These are phyloP conservation scores for Cyathus striatus DNA, from an alignment of 768 basidiomycete species.

Conservation along the genomic window DNA sequence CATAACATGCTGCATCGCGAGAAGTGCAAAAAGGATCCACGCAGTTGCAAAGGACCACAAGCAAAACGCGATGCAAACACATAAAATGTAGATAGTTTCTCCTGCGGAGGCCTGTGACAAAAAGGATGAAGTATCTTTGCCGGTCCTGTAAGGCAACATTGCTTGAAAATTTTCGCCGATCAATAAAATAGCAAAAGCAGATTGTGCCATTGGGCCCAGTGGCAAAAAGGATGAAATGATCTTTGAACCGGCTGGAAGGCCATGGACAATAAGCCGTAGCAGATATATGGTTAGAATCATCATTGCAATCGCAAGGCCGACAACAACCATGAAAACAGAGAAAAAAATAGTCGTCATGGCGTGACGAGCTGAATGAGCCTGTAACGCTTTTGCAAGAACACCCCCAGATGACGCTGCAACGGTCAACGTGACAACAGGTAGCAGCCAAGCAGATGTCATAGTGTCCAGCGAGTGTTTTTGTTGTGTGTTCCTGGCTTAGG, in stretches of 20 bases:
- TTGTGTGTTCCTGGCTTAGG: slow-evolving; percentile 41
- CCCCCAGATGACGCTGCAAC: slow-evolving; percentile 69
- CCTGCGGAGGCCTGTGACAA: slow-evolving; percentile 24
- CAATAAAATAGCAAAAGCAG: slow-evolving; percentile 50
- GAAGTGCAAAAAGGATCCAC: slow-evolving; percentile 55
- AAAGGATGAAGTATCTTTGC: slow-evolving; percentile 24
- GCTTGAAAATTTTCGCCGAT: slow-evolving; percentile 45
- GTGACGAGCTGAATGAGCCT: slow-evolving; percentile 33
- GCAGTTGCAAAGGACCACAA: slow-evolving; percentile 61
- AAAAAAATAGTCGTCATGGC: slow-evolving; percentile 52
- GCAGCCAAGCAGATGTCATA: slow-evolving; percentile 65
- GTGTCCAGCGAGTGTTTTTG: slow-evolving; percentile 50
- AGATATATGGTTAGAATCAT: slow-evolving; percentile 68
- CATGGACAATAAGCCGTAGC: slow-evolving; percentile 51
- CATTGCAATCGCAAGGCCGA: slow-evolving; percentile 54
- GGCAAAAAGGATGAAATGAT: slow-evolving; percentile 68
- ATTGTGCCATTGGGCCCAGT: slow-evolving; percentile 68
- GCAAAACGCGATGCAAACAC: slow-evolving; percentile 41
- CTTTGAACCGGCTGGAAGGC: slow-evolving; percentile 39
- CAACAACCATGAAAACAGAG: slow-evolving; percentile 49
- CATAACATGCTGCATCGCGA: slow-evolving; percentile 40
- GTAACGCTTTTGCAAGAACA: slow-evolving; percentile 46
- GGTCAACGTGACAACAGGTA: slow-evolving; percentile 70
- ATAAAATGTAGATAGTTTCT: slow-evolving; percentile 35
- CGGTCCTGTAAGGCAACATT: slow-evolving; percentile 24